Base-by-base conservation (phyloP, 2,329 filamentous ascomycete species). In the Cordyceps fumosorosea region DNA sequence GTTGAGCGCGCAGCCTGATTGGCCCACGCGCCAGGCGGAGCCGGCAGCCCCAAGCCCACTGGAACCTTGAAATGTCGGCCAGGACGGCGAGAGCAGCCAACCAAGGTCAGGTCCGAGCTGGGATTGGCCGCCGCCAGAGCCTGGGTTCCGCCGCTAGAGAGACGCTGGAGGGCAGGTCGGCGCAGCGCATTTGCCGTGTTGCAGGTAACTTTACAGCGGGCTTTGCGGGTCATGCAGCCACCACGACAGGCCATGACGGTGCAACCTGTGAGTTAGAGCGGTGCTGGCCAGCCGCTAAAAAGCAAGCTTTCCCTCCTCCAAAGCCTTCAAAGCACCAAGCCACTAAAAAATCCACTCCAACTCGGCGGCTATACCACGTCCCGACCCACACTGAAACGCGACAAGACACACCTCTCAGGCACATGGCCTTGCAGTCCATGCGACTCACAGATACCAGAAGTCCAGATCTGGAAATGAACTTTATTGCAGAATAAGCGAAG, bases 351-450 rank as follows among this genome's bases (percentile, higher is more conserved):
- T 20, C 57, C 57, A 60, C 57, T 34, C 24, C 58, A 60, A 29
- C 42, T 37, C 44, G 50, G 58, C 58, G 58, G 58, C 58, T 60
- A 60, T 52, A 45, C 48, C 51, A 53, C 40, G 12, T 60, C 29
- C 20, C 14, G 57, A 20, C 58, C 58, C 58, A 60, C 51, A 18
- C 40, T 34, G 58, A 60, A 60, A 60, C 58, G 58, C 58, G 58
- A 55, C 51, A 52, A n/a, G 22, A 26, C 45, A 44, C 45, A 26
- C 56, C 26, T 20, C 16, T 16, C 42, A 44, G 34, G 40, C 40
- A 18, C 18, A 44, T 2, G 40, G 5, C 40, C 40, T 44, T 18
- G 16, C 16, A 16, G 16, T 44, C 40, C 40, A 18, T 44, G 40
- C 40, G 14, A 42, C 37, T 42, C 37, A 14, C 42, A 2, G 29